Conservation (phyloP, 2,329 filamentous ascomycete genomes). For the Penicillium nordicum region DNA sequence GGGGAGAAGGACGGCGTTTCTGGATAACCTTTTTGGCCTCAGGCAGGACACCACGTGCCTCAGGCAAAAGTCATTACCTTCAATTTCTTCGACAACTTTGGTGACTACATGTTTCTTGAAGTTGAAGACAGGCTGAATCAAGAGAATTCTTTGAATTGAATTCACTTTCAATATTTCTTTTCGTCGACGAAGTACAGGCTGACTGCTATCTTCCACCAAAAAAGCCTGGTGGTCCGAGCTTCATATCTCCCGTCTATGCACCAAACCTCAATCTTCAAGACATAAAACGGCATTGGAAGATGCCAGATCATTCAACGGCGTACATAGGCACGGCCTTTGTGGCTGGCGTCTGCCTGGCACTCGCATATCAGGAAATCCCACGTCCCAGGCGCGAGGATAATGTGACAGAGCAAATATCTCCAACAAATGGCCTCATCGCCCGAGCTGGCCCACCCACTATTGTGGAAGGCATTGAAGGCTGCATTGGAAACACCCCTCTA, state of each 20-base stretch:
- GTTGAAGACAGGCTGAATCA: too few species aligned
- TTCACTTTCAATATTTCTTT: neutral
- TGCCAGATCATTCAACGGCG: slow-evolving; percentile 39
- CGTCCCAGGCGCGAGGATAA: slow-evolving; percentile 58
- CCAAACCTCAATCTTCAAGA: slow-evolving; percentile 8
- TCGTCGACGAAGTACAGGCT: neutral
- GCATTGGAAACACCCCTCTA: slow-evolving; percentile 90
- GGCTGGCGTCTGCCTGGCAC: slow-evolving; percentile 70
- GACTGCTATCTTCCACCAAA: slow-evolving; percentile 3
- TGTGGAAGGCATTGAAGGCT: slow-evolving; percentile 78
- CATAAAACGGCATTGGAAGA: slow-evolving; percentile 16
- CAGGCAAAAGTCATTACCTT: neutral
- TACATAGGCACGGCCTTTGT: slow-evolving; percentile 70
- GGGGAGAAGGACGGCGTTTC: slow-evolving; percentile 10
- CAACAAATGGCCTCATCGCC: slow-evolving; percentile 18
- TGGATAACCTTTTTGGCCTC: slow-evolving; percentile 13
- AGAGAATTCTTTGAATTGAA: neutral
- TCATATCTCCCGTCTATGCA: slow-evolving; percentile 21
- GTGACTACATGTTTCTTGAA: neutral
- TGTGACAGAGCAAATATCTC: slow-evolving; percentile 1
- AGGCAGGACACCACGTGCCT: slow-evolving; percentile 9
- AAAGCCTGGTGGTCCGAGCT: slow-evolving; percentile 38
- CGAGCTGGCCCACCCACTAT: slow-evolving; percentile 47
- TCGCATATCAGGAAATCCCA: slow-evolving; percentile 74
- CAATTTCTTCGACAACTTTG: neutral